Percentiles rank a stretch among this genome's conserved stretches.
Conservation (phyloP, 2,329 filamentous ascomycete genomes). For the Ceratocystis colombiana region DNA sequence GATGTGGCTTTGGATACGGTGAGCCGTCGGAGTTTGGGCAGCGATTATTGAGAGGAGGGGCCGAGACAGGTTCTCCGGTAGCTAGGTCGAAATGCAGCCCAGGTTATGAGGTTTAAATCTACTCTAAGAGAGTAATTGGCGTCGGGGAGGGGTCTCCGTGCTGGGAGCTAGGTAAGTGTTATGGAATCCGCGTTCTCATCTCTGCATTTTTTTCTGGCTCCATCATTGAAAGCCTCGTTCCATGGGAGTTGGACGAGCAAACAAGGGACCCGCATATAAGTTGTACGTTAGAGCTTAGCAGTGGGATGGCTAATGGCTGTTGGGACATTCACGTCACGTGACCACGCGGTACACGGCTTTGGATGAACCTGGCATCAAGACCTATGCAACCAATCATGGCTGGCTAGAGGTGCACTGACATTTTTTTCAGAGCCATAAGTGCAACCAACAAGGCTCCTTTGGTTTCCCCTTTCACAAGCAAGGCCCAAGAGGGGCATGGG, state of each 20-base stretch:
- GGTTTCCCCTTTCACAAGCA: constrained; percentile 23
- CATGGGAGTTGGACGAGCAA: constrained; percentile 10
- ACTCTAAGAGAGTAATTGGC: not conserved
- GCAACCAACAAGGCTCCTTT: constrained; percentile 16
- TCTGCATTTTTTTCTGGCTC: constrained; percentile 9
- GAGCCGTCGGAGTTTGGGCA: not conserved
- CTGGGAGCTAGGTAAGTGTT: constrained; percentile 1
- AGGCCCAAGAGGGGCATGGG: not conserved
- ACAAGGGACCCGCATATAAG: constrained; percentile 6
- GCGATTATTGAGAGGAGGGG: not conserved
- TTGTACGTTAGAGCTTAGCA: not conserved
- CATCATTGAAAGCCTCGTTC: constrained; percentile 17
- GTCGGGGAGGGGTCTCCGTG: not conserved
- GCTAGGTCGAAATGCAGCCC: not conserved
- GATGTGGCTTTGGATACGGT: not conserved
- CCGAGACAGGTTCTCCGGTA: not conserved
- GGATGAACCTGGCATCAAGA: constrained; percentile 1
- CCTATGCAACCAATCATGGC: constrained; percentile 2
- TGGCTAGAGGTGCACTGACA: constrained; percentile 15
- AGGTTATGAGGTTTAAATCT: not conserved
- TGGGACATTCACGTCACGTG: not conserved
- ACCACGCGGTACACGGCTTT: constrained; percentile 3
- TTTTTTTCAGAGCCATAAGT: constrained; percentile 9
- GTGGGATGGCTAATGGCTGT: not conserved
- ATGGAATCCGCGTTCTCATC: not conserved